phyloP scores from a whole-genome alignment of 2,329 filamentous ascomycete species.

The Tolypocladium cylindrosporum region DNA sequence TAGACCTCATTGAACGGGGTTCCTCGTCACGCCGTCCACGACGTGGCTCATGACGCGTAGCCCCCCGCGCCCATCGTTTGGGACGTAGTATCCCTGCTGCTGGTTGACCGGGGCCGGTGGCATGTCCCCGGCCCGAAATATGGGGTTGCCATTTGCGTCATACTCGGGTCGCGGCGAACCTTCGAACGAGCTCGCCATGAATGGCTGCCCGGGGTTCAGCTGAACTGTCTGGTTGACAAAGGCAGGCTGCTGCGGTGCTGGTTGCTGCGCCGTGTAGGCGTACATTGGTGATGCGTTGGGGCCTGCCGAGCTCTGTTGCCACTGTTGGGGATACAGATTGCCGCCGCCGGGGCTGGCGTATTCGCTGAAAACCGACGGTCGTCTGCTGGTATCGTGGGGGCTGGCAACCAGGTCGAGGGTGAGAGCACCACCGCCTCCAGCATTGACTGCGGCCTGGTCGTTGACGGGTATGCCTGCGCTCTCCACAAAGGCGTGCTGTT shows the following conservation, averaged over 20 bases:
- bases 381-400: constrained; percentile 33
- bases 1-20: constrained; percentile 3
- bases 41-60: constrained; percentile 17
- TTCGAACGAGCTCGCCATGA: constrained; percentile 24
- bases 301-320: constrained; percentile 33
- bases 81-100: constrained; percentile 22
- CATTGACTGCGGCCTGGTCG: constrained; percentile 23
- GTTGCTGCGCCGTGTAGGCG: constrained; percentile 31
- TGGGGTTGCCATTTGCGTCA: constrained; percentile 16
- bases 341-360: constrained; percentile 29
- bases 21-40: constrained; percentile 19
- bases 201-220: constrained; percentile 21
- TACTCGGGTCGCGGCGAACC: constrained; percentile 21
- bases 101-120: constrained; percentile 16
- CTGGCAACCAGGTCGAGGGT: constrained; percentile 35
- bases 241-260: constrained; percentile 16
- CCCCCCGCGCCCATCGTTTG: constrained; percentile 20
- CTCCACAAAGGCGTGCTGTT: constrained; percentile 31
- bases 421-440: constrained; percentile 21
- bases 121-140: constrained; percentile 23
- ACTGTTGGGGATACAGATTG: constrained; percentile 31
- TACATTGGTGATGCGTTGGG: constrained; percentile 34
- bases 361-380: constrained; percentile 37
- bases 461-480: constrained; percentile 22
- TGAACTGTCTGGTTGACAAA: constrained; percentile 21